phyloP scores from a whole-genome alignment of 176 grass and related monocot genomes.

The Miscanthus lutarioriparius region DNA sequence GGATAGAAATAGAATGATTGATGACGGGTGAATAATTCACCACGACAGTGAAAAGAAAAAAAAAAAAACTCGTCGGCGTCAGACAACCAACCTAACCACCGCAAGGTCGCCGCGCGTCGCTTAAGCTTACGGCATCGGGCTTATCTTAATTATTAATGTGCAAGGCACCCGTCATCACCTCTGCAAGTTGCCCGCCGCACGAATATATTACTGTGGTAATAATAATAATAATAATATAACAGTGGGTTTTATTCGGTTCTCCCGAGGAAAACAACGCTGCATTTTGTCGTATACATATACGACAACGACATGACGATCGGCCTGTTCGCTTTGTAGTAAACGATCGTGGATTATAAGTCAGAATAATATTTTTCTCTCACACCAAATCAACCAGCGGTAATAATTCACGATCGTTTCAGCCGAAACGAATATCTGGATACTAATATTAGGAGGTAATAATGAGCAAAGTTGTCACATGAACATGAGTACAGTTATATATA shows the following conservation, averaged over 20 bases:
- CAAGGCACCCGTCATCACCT: not conserved
- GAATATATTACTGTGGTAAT: not conserved
- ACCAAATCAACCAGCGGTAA: no score
- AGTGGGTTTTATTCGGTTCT: not conserved
- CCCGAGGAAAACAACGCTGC: not conserved
- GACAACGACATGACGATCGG: no score
- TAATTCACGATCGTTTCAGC: no score
- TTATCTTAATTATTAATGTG: not conserved
- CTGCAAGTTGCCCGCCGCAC: not conserved
- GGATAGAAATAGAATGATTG: not conserved
- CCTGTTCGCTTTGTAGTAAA: no score
- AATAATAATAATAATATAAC: not conserved
- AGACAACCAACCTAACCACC: not conserved
- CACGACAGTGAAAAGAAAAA: not conserved
- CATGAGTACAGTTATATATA: no score
- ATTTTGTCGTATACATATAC: no score
- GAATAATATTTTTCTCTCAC: no score
- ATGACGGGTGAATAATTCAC: not conserved
- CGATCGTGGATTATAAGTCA: no score
- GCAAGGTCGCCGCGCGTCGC: not conserved
- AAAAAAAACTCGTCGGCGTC: not conserved
- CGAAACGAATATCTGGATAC: no score
- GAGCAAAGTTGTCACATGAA: no score
- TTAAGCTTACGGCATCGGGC: slow-evolving; percentile 15
- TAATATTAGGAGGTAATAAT: no score